A percentile compares a stretch with the other conserved stretches of the same genome.
Evolutionary conservation across 2,329 filamentous ascomycete species (phyloP).

Genomic region (Exophiala spinifera): DNA sequence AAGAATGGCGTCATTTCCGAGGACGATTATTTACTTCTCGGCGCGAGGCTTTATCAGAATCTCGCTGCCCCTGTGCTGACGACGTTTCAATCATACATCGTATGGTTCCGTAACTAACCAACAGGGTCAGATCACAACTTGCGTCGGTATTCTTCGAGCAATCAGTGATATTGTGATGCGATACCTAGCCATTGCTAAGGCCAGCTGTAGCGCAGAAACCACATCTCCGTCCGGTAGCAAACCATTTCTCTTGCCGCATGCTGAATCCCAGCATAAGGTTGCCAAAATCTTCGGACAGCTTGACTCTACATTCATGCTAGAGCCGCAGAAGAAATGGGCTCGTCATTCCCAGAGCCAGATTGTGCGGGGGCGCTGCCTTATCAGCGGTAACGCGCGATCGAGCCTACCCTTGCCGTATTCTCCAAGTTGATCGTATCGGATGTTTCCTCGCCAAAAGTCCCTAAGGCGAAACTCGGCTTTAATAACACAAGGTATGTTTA

Average conservation of each 20-base stretch:
- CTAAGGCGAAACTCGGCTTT: conserved; percentile 5
- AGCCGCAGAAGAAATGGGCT: conserved; percentile 6
- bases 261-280: conserved; percentile 7
- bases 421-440: neutral
- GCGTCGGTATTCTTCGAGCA: conserved; percentile 4
- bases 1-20: conserved; percentile 3
- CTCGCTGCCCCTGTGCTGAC: too few species aligned
- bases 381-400: conserved; percentile 2
- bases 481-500: conserved; percentile 6
- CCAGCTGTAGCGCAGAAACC: conserved; percentile 4
- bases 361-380: conserved; percentile 2
- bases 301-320: conserved; percentile 2
- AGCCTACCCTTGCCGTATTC: conserved; percentile 2
- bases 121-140: neutral
- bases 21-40: neutral
- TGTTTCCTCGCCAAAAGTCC: neutral
- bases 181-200: conserved; percentile 1
- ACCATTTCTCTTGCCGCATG: conserved; percentile 5
- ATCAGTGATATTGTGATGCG: conserved; percentile 1
- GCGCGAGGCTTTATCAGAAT: too few species aligned
- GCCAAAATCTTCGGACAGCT: conserved; percentile 5
- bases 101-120: neutral
- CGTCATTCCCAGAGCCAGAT: conserved; percentile 6
- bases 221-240: conserved; percentile 1
- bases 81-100: too few species aligned